These are phyloP conservation scores for Straminergon stramineum DNA, from an alignment of 225 moss, liverwort and hornwort genomes.

Conservation along the genomic window DNA sequence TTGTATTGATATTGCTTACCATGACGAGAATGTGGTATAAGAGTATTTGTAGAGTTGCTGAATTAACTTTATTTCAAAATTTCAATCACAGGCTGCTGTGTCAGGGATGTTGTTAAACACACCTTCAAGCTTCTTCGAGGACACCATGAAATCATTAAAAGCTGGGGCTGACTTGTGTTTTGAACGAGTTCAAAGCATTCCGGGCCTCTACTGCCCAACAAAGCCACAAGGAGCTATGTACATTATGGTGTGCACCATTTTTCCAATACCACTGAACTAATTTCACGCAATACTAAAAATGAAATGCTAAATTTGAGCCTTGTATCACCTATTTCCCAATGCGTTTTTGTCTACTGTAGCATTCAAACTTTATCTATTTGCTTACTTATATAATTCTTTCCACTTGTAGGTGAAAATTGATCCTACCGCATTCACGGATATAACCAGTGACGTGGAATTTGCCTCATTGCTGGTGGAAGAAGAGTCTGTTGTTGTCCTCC, in stretches of 20 bases:
- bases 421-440: conserved; percentile 21
- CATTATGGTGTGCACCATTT: conserved; percentile 53
- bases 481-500: conserved; percentile 73
- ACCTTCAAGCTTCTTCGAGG: conserved; percentile 44
- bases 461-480: conserved; percentile 55
- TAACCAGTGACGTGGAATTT: conserved; percentile 57
- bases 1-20: neutral
- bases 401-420: conserved; percentile 45
- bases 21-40: neutral
- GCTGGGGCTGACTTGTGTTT: conserved; percentile 53
- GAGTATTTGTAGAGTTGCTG: neutral
- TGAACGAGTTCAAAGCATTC: conserved; percentile 42
- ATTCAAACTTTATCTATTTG: neutral
- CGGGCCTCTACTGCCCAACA: conserved; percentile 47
- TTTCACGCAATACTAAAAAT: neutral
- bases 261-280: neutral
- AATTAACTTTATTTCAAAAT: neutral
- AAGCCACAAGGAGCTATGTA: conserved; percentile 93
- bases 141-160: conserved; percentile 43
- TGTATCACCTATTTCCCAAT: neutral
- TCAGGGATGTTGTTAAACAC: conserved; percentile 57
- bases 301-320: neutral
- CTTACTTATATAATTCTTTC: neutral
- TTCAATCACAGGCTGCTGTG: conserved; percentile 53
- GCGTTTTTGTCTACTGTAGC: too few relatives aligned